Evolutionary conservation across 1,284 basidiomycete genomes (phyloP).

Genomic region (Sporisorium exsertum): DNA sequence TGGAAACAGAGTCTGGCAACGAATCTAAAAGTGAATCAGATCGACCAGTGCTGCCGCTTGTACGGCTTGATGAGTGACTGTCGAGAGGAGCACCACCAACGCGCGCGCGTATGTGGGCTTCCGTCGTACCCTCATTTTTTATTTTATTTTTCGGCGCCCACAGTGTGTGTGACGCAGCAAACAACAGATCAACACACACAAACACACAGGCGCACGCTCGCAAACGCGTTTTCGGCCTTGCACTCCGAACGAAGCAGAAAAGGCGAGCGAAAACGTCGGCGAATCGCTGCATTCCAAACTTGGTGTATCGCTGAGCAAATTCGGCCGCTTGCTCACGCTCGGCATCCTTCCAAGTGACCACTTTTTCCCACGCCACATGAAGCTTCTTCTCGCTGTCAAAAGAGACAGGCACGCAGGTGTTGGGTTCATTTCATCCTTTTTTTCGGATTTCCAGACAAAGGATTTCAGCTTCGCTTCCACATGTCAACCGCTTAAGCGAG

Average conservation of each 20-base stretch:
- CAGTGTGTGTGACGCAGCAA: conserved; percentile 4
- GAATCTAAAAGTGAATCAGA: neutral
- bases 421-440: neutral
- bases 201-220: neutral
- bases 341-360: neutral
- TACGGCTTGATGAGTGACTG: neutral
- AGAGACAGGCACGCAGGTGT: conserved; percentile 7
- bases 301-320: neutral
- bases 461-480: conserved; percentile 14
- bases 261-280: neutral
- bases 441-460: neutral
- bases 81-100: neutral
- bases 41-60: neutral
- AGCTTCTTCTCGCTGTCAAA: neutral
- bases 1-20: neutral
- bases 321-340: neutral
- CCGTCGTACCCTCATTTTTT: neutral
- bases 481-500: conserved; percentile 13
- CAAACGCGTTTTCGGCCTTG: conserved; percentile 7
- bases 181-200: conserved; percentile 3
- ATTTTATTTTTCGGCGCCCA: neutral
- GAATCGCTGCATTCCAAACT: conserved; percentile 20
- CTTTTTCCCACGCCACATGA: conserved; percentile 22
- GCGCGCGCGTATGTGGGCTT: neutral
- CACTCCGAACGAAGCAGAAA: conserved; percentile 1